phyloP scores from a whole-genome alignment of 2,329 filamentous ascomycete species.

The Aspergillus thermomutatus region DNA sequence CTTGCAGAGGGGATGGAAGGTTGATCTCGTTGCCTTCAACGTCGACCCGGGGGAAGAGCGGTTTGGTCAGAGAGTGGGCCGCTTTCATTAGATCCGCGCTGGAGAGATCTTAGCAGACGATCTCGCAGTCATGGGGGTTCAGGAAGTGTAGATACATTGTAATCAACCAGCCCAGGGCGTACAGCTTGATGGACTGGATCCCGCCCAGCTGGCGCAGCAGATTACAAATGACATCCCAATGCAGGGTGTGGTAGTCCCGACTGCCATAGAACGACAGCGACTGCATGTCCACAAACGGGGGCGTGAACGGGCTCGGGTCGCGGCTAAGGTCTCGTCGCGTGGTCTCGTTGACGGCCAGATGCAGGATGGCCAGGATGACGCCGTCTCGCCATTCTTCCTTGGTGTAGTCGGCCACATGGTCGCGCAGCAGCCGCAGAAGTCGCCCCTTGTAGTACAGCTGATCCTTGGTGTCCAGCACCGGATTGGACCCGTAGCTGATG shows the following conservation, averaged over 20 bases:
- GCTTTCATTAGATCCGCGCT: conserved; percentile 4
- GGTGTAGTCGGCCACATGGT: neutral
- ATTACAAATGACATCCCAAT: conserved; percentile 7
- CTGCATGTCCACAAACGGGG: conserved; percentile 2
- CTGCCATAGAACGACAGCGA: conserved; percentile 6
- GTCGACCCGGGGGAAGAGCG: conserved; percentile 1
- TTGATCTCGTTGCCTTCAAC: neutral
- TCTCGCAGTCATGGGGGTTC: neutral
- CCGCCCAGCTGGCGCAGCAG: conserved; percentile 4
- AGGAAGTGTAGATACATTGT: neutral
- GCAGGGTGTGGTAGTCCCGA: conserved; percentile 4
- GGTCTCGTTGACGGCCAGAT: conserved; percentile 4
- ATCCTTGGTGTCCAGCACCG: conserved; percentile 1
- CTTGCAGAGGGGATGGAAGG: neutral
- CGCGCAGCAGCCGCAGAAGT: neutral
- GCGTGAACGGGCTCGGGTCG: conserved; percentile 7
- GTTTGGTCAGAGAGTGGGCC: conserved; percentile 2
- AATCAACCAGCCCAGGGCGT: conserved; percentile 3
- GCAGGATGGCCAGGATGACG: conserved; percentile 6
- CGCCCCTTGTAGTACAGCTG: conserved; percentile 6
- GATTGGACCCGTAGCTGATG: neutral
- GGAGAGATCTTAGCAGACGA: neutral
- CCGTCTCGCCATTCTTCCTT: neutral
- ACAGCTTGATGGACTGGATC: conserved; percentile 1
- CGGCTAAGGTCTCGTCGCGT: neutral